Conservation (phyloP, 2,329 filamentous ascomycete genomes). For the Fusarium poae region DNA sequence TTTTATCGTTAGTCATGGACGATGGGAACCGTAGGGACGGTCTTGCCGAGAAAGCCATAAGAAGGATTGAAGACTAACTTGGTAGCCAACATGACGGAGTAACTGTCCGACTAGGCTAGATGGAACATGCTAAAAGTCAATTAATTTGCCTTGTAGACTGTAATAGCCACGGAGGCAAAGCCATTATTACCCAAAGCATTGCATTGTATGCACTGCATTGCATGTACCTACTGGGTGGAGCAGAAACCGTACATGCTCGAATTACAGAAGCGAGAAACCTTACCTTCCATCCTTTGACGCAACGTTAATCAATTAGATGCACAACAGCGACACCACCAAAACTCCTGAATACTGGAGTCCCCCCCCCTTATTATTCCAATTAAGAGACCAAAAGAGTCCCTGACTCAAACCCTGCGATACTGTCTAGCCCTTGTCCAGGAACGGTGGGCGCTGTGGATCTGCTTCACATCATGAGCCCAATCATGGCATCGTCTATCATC, state of each 20-base stretch:
- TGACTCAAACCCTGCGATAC: conserved; percentile 47
- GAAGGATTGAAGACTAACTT: conserved; percentile 19
- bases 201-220: neutral
- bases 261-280: conserved; percentile 1
- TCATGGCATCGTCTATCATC: conserved; percentile 31
- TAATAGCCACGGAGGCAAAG: conserved; percentile 11
- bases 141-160: conserved; percentile 16
- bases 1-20: conserved; percentile 31
- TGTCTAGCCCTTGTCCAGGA: conserved; percentile 43
- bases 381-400: conserved; percentile 38
- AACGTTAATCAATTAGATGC: conserved; percentile 43
- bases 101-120: conserved; percentile 26
- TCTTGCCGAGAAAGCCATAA: conserved; percentile 35
- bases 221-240: neutral
- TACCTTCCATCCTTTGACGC: conserved; percentile 18
- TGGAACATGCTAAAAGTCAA: conserved; percentile 10
- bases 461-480: conserved; percentile 30
- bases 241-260: neutral
- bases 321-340: conserved; percentile 37
- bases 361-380: conserved; percentile 27
- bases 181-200: neutral
- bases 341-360: conserved; percentile 38
- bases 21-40: conserved; percentile 21
- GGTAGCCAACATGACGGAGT: conserved; percentile 36
- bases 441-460: conserved; percentile 45